Percentiles rank a stretch among this genome's conserved stretches.
These are phyloP conservation scores for Coemansia sp. DNA, from an alignment of 192 early-diverging fungal species.

Conservation along the genomic window DNA sequence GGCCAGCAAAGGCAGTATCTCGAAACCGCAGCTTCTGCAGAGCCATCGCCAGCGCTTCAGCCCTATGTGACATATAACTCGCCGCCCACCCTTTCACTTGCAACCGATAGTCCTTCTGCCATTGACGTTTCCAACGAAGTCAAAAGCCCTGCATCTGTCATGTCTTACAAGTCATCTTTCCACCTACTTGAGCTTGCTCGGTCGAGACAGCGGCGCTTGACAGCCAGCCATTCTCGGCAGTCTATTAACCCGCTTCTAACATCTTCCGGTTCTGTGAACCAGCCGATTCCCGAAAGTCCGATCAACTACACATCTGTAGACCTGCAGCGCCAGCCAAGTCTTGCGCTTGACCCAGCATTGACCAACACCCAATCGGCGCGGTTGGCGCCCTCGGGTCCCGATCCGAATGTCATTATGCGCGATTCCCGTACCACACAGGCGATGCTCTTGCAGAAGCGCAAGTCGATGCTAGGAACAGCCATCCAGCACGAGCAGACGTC, in stretches of 20 bases:
- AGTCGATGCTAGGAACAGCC: conserved; percentile 47
- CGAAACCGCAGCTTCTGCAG: background rate
- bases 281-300: conserved; percentile 5
- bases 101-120: background rate
- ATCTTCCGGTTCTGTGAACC: background rate
- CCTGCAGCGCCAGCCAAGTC: conserved; percentile 38
- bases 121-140: conserved; percentile 10
- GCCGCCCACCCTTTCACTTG: background rate
- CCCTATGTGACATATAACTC: background rate
- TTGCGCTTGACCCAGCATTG: conserved; percentile 29
- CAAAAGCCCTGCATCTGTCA: conserved; percentile 30
- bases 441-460: conserved; percentile 47
- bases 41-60: conserved; percentile 6
- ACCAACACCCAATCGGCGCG: conserved; percentile 28
- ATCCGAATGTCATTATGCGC: conserved; percentile 55
- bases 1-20: background rate
- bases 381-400: conserved; percentile 49
- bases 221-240: conserved; percentile 43
- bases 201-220: conserved; percentile 45
- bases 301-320: conserved; percentile 9
- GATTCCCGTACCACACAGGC: conserved; percentile 55
- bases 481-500: conserved; percentile 46
- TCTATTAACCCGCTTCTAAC: conserved; percentile 13
- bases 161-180: conserved; percentile 55
- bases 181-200: conserved; percentile 48